Evolutionary conservation across 75 land plant genomes (phyloP), one percentile per base, ranked within the genome.

Genomic region (Isoetes taiwanensis): DNA sequence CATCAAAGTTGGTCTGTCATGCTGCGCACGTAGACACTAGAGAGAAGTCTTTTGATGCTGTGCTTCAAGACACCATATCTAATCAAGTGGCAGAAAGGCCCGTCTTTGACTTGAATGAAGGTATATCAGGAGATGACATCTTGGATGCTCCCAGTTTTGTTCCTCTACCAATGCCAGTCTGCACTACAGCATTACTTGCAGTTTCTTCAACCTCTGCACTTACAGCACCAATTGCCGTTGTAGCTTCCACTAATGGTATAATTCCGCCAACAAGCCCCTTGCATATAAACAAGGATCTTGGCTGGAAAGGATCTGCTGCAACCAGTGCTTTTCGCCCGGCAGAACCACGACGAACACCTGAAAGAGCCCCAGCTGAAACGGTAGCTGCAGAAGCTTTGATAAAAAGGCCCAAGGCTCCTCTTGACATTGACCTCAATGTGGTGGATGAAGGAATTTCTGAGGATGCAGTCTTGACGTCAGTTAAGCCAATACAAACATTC

Each of bases 291-390:
- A 80, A 81, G 31, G 75, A 71, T 41, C 75, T 65, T 70, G 97
- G 85, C 41, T 91, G 97, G 97, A 87, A 72, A 61, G 97, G 95
- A 25, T 74, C 85, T 50, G 97, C 94, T 23, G 80, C 94, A 34
- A 90, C 97, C 1, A 90, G 97, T 83, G 97, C 97, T 34, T 90
- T 90, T 31, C 87, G 85, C 1, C 82, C 88, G 39, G 85, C 97
- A 30, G 85, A 90, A 29, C 83, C 86, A 34, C 75, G 80, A 30
- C 64, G 69, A 35, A 72, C 73, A 29, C 60, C 69, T 32, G 91
- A 85, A 38, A 52, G 67, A 32, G 81, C 71, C 24, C 43, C 34
- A 38, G 66, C 63, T 32, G 78, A 57, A 26, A 35, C 37, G 65
- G 62, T 31, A 19, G 41, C 24, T 16, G 53, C 30, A 9, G 52